Conservation (phyloP, 208 protist genomes). For the Leishmania arabica region DNA sequence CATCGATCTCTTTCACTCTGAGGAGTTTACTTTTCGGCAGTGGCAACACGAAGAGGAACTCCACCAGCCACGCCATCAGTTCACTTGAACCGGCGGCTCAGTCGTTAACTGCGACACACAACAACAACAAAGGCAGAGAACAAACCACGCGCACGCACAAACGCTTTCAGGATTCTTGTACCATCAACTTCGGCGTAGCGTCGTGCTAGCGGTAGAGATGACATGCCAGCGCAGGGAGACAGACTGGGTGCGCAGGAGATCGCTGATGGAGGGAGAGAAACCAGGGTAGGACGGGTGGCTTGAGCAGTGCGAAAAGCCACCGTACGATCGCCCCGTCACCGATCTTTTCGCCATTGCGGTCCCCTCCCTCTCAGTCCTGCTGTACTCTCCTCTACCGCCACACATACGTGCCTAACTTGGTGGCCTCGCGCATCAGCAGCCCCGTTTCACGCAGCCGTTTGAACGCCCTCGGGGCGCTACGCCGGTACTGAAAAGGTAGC, state of each 20-base stretch:
- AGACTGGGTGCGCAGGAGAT: background rate
- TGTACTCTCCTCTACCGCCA: conserved; percentile 44
- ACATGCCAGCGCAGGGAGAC: background rate
- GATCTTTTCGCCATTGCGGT: background rate
- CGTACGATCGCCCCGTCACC: background rate
- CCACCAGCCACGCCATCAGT: background rate
- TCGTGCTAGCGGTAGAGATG: background rate
- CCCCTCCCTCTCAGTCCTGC: background rate
- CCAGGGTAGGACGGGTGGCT: background rate
- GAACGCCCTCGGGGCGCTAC: conserved; percentile 63
- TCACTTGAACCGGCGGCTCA: background rate
- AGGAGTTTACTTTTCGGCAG: background rate
- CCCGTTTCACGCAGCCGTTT: conserved; percentile 65
- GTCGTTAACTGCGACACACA: background rate
- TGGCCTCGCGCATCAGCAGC: conserved; percentile 54
- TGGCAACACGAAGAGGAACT: background rate
- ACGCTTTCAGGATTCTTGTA: background rate
- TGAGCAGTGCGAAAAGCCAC: background rate
- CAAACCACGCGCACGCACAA: background rate
- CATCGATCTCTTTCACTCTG: no score
- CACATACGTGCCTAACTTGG: conserved; percentile 67
- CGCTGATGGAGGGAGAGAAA: background rate
- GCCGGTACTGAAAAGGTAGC: conserved; percentile 43
- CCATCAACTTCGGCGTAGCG: background rate
- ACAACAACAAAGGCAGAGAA: background rate